Evolutionary conservation across 768 basidiomycete species (phyloP).

Genomic region (Suillus sp.): DNA sequence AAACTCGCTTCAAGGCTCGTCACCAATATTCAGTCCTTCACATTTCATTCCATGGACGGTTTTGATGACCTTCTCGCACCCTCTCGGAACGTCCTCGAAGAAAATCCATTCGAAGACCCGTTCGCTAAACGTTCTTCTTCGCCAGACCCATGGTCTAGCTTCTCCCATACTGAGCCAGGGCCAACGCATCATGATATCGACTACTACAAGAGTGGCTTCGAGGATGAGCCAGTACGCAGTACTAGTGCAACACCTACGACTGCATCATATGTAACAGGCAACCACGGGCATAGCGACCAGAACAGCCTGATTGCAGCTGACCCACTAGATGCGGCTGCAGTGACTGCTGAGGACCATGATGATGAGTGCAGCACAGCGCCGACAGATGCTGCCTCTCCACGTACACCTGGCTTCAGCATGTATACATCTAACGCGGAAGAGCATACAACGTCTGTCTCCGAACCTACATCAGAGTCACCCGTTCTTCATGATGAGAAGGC

Average conservation of each 20-base stretch:
- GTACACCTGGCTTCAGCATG: constrained; percentile 55
- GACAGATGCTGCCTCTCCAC: constrained; percentile 17
- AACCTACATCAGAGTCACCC: constrained; percentile 18
- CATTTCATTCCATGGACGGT: constrained; percentile 49
- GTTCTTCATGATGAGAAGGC: constrained; percentile 10
- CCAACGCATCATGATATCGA: constrained; percentile 27
- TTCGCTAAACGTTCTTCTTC: constrained; percentile 67
- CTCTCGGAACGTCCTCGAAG: constrained; percentile 62
- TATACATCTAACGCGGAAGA: constrained; percentile 26
- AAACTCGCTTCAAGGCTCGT: not conserved
- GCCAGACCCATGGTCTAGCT: constrained; percentile 77
- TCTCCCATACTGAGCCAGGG: constrained; percentile 40
- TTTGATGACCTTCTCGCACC: constrained; percentile 76
- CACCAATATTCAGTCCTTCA: not conserved
- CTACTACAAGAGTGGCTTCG: constrained; percentile 32
- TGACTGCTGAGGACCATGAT: constrained; percentile 35
- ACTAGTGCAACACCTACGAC: constrained; percentile 24
- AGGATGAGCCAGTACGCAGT: constrained; percentile 27
- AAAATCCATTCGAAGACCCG: constrained; percentile 76
- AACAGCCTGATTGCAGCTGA: constrained; percentile 10
- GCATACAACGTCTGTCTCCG: constrained; percentile 25
- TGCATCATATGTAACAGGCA: constrained; percentile 40
- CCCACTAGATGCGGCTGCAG: constrained; percentile 40
- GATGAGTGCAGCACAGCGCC: constrained; percentile 28
- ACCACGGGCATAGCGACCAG: constrained; percentile 36